These are phyloP conservation scores for Triticum dicoccoides DNA, from an alignment of 176 grass and related monocot genomes.

Conservation along the genomic window DNA sequence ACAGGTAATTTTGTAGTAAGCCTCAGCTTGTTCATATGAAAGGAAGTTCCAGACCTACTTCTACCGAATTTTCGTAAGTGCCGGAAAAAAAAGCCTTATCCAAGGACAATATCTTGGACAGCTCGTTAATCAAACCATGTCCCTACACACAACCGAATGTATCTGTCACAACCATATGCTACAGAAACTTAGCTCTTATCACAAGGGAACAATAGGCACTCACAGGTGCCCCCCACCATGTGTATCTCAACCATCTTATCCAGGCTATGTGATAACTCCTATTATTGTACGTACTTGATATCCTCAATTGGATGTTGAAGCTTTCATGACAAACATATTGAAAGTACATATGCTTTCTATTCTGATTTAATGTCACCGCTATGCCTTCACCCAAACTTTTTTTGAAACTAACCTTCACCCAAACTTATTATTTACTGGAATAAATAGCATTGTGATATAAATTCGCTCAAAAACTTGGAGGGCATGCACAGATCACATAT, in stretches of 20 bases:
- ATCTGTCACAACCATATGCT: not conserved
- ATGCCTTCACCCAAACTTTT: not conserved
- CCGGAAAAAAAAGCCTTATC: no score
- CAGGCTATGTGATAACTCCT: not conserved
- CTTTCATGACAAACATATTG: not conserved
- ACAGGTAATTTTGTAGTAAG: not conserved
- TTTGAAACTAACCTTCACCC: no score
- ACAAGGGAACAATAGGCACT: not conserved
- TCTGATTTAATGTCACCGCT: not conserved
- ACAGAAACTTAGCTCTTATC: not conserved
- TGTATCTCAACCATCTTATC: constrained; percentile 24
- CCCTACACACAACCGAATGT: not conserved
- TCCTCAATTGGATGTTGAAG: not conserved
- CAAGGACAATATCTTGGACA: no score
- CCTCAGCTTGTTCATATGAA: no score
- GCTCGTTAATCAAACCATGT: not conserved
- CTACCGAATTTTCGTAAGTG: no score
- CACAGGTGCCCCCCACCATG: constrained; percentile 17
- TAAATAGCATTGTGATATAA: not conserved
- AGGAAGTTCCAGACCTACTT: no score
- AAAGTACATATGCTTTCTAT: not conserved
- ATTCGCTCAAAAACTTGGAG: not conserved
- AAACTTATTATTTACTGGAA: not conserved
- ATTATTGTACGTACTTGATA: constrained; percentile 17
- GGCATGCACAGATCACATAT: not conserved